phyloP scores from a whole-genome alignment of 306 rosid species.

The Geum urbanum region DNA sequence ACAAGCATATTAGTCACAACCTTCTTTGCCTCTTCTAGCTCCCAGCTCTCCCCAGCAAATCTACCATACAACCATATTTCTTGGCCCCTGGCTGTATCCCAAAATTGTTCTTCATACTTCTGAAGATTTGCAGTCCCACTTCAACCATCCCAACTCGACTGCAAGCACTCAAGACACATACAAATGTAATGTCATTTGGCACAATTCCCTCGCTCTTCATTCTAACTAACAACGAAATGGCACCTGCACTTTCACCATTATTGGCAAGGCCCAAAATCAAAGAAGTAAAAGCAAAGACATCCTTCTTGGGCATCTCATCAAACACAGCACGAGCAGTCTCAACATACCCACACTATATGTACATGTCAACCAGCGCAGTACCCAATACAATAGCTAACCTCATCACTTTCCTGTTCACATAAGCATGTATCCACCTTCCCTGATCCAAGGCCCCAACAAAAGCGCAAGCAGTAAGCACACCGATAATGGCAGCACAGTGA shows the following conservation, averaged over 20 bases:
- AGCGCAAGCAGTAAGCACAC: conserved; percentile 45
- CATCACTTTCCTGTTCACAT: conserved; percentile 30
- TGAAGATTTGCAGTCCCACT: conserved; percentile 33
- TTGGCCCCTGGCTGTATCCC: conserved; percentile 35
- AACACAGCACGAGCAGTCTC: conserved; percentile 31
- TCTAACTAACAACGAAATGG: conserved; percentile 31
- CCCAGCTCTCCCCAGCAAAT: conserved; percentile 45
- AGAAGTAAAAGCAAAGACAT: conserved; percentile 45
- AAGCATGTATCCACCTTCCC: conserved; percentile 53
- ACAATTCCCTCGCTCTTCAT: conserved; percentile 37
- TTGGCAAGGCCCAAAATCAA: conserved; percentile 45
- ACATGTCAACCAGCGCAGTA: conserved; percentile 48
- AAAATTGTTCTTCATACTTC: conserved; percentile 29
- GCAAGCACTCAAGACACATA: conserved; percentile 46
- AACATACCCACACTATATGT: conserved; percentile 42
- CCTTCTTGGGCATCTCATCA: conserved; percentile 33
- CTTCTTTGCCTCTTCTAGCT: conserved; percentile 43
- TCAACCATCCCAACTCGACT: conserved; percentile 45
- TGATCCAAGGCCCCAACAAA: conserved; percentile 45
- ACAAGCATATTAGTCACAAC: conserved; percentile 37
- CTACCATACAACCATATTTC: conserved; percentile 51
- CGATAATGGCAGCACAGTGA: conserved; percentile 35
- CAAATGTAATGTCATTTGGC: conserved; percentile 46
- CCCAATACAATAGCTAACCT: conserved; percentile 34
- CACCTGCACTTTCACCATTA: conserved; percentile 33